Base-by-base conservation (phyloP, 306 rosid species). In the Acacia melanoxylon region DNA sequence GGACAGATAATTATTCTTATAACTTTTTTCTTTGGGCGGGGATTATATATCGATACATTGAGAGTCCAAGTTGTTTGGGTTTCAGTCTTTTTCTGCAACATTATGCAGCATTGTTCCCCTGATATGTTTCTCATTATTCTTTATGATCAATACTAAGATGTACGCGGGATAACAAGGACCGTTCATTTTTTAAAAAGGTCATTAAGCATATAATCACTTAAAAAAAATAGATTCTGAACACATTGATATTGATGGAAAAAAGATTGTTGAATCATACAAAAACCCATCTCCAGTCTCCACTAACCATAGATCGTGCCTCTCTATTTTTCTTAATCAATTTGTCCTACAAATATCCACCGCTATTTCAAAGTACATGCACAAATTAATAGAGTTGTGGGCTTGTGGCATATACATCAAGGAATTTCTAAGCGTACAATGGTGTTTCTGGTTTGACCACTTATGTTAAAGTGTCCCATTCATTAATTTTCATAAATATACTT, bases 131-230 rank as follows among this genome's bases (percentile, higher is more conserved):
- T 45, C 73, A 51, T 20, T 70, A 83, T 81, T 83, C 87, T 22
- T 62, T 71, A 15, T 41, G 78, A 51, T 51, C 22, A 68, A 74
- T 42, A 78, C 46, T 14, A 7, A 11, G 41, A 54, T 61, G 76
- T 78, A 14, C 29, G 70, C 19, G 45, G 78, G 75, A 71, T 76
- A 49, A 85, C n/a, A 25, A 63, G 48, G 69, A 61, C 91, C 91
- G 16, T 85, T 85, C 91, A 12, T 56, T 42, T 75, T 71, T 29
- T n/a, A 22, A 15, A 52, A 54, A 40, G 7, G 75, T 80, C 74
- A 48, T 67, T 77, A 29, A 59, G 61, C 75, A 74, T 66, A 22
- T 66, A 19, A 25, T 62, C 10, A 7, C 40, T 62, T 37, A 62
- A 27, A 14, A 14, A 13, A 62, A 27, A 13, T 25, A 4, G 10